Conservation (phyloP, 2,329 filamentous ascomycete species). For the Lasiodiplodia sp. region DNA sequence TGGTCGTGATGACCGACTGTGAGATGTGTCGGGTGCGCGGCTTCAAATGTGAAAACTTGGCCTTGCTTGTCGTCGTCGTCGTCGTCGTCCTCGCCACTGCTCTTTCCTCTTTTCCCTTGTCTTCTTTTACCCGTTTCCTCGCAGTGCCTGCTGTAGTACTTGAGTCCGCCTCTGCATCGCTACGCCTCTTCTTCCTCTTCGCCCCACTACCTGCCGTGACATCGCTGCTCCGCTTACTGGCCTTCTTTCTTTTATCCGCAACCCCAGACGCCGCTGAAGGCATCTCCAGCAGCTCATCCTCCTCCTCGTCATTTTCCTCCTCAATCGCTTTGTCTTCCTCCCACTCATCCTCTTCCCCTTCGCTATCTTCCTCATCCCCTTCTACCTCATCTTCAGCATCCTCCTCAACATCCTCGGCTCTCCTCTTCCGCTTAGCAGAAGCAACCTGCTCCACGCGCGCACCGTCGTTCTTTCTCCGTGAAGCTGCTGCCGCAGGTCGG, state of each 20-base stretch:
- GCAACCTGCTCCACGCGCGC: too few relatives aligned
- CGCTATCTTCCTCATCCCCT: neutral
- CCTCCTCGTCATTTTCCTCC: neutral
- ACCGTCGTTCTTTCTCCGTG: neutral
- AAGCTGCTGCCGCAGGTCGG: neutral
- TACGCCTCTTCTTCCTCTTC: neutral
- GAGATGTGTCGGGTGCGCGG: slow-evolving; percentile 45
- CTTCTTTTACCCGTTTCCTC: too few relatives aligned
- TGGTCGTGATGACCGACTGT: slow-evolving; percentile 44
- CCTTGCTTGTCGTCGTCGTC: neutral
- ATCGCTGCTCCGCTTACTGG: neutral
- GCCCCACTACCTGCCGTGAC: neutral
- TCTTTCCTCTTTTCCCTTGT: neutral
- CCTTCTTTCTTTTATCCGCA: neutral
- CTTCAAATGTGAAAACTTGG: slow-evolving; percentile 43
- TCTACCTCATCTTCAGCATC: neutral
- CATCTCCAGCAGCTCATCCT: slow-evolving; percentile 2
- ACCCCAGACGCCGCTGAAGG: neutral
- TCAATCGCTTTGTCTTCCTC: neutral
- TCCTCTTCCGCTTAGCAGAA: neutral
- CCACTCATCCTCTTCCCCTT: neutral
- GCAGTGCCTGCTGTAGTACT: too few relatives aligned
- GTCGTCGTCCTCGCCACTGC: neutral
- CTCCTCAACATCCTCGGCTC: neutral
- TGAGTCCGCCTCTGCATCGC: neutral